These are phyloP conservation scores for Amanita subjunquillea DNA, from an alignment of 768 basidiomycete species.

Conservation along the genomic window DNA sequence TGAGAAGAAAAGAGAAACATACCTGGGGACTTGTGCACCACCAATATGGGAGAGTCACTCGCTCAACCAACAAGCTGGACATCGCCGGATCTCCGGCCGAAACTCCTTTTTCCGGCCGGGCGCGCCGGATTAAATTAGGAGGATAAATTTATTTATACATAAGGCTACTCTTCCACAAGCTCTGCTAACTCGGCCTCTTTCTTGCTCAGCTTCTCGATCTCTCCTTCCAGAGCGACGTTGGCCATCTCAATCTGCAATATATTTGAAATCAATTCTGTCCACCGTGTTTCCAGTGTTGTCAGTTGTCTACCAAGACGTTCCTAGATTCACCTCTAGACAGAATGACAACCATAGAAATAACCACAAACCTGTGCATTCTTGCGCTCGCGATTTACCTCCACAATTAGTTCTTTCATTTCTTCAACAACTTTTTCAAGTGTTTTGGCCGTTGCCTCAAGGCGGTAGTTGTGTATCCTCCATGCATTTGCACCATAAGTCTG, in stretches of 20 bases:
- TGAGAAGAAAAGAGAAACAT: constrained; percentile 9
- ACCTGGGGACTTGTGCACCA: constrained; percentile 27
- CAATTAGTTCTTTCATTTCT: constrained; percentile 65
- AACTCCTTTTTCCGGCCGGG: background rate
- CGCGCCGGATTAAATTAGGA: background rate
- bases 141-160: background rate
- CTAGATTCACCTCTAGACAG: constrained; percentile 24
- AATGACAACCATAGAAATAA: background rate
- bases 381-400: constrained; percentile 80
- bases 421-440: constrained; percentile 66
- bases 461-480: constrained; percentile 87
- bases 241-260: constrained; percentile 95
- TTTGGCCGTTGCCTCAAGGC: constrained; percentile 68
- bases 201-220: constrained; percentile 52
- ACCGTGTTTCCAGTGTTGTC: constrained; percentile 72
- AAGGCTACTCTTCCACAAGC: constrained; percentile 13
- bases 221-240: constrained; percentile 77
- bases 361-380: constrained; percentile 71
- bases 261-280: constrained; percentile 88
- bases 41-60: constrained; percentile 19
- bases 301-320: constrained; percentile 73
- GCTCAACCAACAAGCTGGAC: constrained; percentile 5
- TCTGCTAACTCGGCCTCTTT: constrained; percentile 54
- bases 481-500: constrained; percentile 86
- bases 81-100: constrained; percentile 9